Evolutionary conservation across 1,284 basidiomycete genomes (phyloP), one percentile per base, ranked within the genome.

Genomic region (Heterobasidion occidentale): DNA sequence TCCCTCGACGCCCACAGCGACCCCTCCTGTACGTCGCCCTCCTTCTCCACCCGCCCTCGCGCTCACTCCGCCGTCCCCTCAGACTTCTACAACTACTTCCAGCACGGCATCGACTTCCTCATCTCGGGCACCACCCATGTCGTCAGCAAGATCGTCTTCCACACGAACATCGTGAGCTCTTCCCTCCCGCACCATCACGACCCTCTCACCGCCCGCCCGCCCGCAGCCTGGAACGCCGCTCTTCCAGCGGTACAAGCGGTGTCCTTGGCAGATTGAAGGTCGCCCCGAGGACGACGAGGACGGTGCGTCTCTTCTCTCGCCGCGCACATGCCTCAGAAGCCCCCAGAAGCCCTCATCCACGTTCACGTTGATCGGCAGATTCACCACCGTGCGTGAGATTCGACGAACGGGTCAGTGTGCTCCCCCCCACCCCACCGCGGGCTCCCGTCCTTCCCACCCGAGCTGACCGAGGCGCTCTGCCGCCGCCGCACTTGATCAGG

Each of bases 31-130:
- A 56, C 46, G 63, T 20, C 44, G 19, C 11, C 46, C 15, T 19
- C 17, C 46, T 46, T n/a, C 27, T 46, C 47, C 38, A 17, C 15
- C 11, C 42, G 20, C 9, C 54, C 46, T 52, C 17, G 20, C n/a
- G 19, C 49, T 38, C 35, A 46, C 27, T 35, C 38, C 27, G 50
- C 57, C 58, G 51, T 51, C 46, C 27, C 14, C 49, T 7, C 58
- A 90, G 90, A 92, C 69, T 95, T 94, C 70, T 94, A 92, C 73
- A 94, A 94, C 66, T 95, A 94, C 67, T 92, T 94, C 62, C 88
- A 92, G 63, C 83, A 91, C 64, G 92, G 92, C 1, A 70, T 95
- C 11, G 92, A 95, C 66, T 90, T 94, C 61, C 76, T 93, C 20
- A 76, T 94, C 38, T 87, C 84, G 2, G 86, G 87, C 17, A 73